Conservation (phyloP, 805 yeast genomes). For the Pichia eremophila region DNA sequence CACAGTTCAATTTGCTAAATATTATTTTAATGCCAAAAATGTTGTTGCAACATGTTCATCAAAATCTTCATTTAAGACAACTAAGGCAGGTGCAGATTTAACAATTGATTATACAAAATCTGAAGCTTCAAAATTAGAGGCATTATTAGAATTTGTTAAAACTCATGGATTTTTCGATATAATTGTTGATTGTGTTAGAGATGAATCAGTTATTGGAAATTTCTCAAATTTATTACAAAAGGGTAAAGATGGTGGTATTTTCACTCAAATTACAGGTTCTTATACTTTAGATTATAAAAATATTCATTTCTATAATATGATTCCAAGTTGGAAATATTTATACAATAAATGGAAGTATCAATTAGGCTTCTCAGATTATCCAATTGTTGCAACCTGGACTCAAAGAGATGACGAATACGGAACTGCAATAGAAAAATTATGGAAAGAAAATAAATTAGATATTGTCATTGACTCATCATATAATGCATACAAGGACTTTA, state of each 20-base stretch:
- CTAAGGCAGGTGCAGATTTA: constrained; percentile 44
- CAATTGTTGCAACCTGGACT: constrained; percentile 3
- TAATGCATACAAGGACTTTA: constrained; percentile 35
- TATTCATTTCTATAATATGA: constrained; percentile 17
- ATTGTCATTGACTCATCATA: constrained; percentile 47
- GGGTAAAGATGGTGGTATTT: constrained; percentile 37
- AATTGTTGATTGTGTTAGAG: constrained; percentile 62
- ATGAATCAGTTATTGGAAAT: constrained; percentile 29
- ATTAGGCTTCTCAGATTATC: constrained; percentile 12
- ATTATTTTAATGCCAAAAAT: constrained; percentile 34
- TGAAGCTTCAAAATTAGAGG: constrained; percentile 27
- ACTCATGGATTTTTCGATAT: constrained; percentile 45
- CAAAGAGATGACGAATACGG: constrained; percentile 9
- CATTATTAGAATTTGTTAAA: constrained; percentile 25
- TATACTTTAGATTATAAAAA: constrained; percentile 27
- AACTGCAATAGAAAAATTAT: constrained; percentile 32
- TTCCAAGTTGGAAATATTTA: constrained; percentile 16
- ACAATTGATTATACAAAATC: constrained; percentile 48
- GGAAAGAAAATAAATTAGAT: constrained; percentile 35
- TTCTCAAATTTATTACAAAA: constrained; percentile 37
- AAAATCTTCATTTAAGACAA: constrained; percentile 19
- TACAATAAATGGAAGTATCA: constrained; percentile 7
- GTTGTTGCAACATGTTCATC: constrained; percentile 46
- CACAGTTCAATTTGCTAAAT: constrained; percentile 47
- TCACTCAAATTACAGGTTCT: constrained; percentile 52